A percentile compares a stretch with the other conserved stretches of the same genome.
These are phyloP conservation scores for Alternaria sp. DNA, from an alignment of 2,329 filamentous ascomycete species.

Conservation along the genomic window DNA sequence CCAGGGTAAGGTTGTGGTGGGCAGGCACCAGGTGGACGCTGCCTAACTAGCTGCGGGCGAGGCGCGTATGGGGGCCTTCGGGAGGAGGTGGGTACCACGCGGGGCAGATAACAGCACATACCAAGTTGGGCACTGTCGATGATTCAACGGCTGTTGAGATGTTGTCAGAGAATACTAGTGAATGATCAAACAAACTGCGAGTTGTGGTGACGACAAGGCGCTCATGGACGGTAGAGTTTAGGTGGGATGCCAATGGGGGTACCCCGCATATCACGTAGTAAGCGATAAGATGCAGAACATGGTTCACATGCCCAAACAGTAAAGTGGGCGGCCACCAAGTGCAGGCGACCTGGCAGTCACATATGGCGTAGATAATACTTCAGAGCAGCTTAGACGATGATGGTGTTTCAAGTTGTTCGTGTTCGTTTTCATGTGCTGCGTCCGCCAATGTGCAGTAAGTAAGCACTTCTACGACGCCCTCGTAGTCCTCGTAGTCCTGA, in stretches of 20 bases:
- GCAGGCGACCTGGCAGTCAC: neutral
- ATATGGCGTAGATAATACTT: neutral
- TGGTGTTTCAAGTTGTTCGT: slow-evolving; percentile 10
- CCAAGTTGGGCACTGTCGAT: slow-evolving; percentile 3
- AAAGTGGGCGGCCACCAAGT: slow-evolving; percentile 1
- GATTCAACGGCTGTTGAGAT: neutral
- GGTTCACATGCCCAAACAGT: slow-evolving; percentile 12
- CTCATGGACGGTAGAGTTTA: slow-evolving; percentile 12
- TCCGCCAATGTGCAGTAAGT: slow-evolving; percentile 7
- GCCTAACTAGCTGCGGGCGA: slow-evolving; percentile 36
- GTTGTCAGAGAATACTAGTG: neutral
- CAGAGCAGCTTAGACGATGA: neutral
- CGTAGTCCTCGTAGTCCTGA: slow-evolving; percentile 15
- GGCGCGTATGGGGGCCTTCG: slow-evolving; percentile 27
- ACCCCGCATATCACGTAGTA: slow-evolving; percentile 17
- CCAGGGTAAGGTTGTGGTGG: slow-evolving; percentile 24
- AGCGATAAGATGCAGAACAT: slow-evolving; percentile 20
- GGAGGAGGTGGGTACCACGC: slow-evolving; percentile 10
- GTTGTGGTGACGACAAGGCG: slow-evolving; percentile 13
- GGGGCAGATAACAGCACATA: slow-evolving; percentile 17
- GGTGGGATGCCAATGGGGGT: slow-evolving; percentile 16
- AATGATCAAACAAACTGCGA: slow-evolving; percentile 2
- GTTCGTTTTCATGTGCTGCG: slow-evolving; percentile 12
- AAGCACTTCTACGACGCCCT: slow-evolving; percentile 23
- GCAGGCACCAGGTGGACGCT: slow-evolving; percentile 29